Percentiles rank a stretch among this genome's conserved stretches.
These are phyloP conservation scores for Brassica hybrid DNA, from an alignment of 441 rosid genomes.

Conservation along the genomic window DNA sequence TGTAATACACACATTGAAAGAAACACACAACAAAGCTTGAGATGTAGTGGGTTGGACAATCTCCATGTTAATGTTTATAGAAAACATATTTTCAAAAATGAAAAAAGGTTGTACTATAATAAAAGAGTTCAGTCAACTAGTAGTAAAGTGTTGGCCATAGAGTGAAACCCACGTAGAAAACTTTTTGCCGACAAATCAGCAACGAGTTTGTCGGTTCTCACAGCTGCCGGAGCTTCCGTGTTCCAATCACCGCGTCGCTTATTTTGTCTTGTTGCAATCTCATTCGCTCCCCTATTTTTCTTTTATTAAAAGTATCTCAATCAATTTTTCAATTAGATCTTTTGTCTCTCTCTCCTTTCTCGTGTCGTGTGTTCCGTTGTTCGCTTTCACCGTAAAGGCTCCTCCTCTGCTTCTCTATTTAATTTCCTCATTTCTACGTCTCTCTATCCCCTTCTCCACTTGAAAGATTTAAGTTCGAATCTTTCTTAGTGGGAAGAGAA, in stretches of 20 bases:
- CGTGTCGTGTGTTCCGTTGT: background rate
- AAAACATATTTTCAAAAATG: too few species aligned
- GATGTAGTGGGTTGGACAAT: too few species aligned
- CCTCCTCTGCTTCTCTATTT: slow-evolving; percentile 1
- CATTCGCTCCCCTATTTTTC: background rate
- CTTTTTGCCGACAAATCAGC: slow-evolving; percentile 30
- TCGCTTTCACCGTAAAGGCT: slow-evolving; percentile 2
- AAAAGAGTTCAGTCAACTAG: background rate
- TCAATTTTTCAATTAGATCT: background rate
- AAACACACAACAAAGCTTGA: too few species aligned
- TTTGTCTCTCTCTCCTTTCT: background rate
- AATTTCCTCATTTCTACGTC: slow-evolving; percentile 15
- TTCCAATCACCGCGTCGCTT: slow-evolving; percentile 32
- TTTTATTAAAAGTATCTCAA: background rate
- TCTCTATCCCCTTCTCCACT: background rate
- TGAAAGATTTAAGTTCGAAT: background rate
- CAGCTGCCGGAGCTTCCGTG: slow-evolving; percentile 11
- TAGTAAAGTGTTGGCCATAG: background rate
- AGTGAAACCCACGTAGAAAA: slow-evolving; percentile 21
- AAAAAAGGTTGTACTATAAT: background rate
- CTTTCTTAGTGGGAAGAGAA: background rate
- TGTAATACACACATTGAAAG: too few species aligned
- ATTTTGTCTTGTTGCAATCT: slow-evolving; percentile 3
- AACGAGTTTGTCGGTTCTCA: slow-evolving; percentile 7
- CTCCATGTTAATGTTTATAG: background rate